Base-by-base conservation (phyloP, 2,329 filamentous ascomycete species). In the Scopulariopsis brevicaulis region DNA sequence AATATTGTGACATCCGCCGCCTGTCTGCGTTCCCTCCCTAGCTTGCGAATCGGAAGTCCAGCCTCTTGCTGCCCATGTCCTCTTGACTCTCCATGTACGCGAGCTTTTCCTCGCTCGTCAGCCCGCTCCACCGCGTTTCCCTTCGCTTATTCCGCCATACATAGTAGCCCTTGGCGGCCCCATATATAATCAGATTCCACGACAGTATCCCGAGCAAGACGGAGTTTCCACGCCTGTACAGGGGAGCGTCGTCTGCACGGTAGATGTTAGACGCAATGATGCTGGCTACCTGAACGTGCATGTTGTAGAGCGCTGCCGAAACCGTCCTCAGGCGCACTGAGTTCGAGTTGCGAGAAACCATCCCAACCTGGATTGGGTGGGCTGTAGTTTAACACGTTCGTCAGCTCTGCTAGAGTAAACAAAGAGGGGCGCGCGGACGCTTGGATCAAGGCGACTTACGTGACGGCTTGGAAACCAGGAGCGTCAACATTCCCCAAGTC, bases 291-390 rank as follows among this genome's bases (percentile, higher is more conserved):
- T 80, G 77, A 4, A 77, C 72, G 54, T 71, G 69, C 68, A 77
- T 73, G 57, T 64, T 68, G 20, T 60, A 64, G 50, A 78, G 65
- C 0, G 81, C 83, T 0, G 81, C 79, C 0, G 81, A 80, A 1
- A 88, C 81, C 1, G 84, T 81, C 6, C 84, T 73, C 4, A 80
- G 81, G 11, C 83, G 74, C 10, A 87, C 82, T 1, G 78, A 75
- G 61, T 84, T 83, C 1, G 81, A 78, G 64, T 87, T 87, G 53
- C 79, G 72, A 1, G 73, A 76, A 62, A 73, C 74, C 73, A 75
- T 77, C n/a, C 65, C 73, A 4, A 77, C 75, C 61, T 77, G 74
- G 35, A 79, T 76, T 0, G 76, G 72, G 59, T 80, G 75, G 2
- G 73, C 66, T 53, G 66, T 68, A 10, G n/a, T n/a, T 18, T 5